A percentile compares a stretch with the other conserved stretches of the same genome.
Evolutionary conservation across 371 early-diverging fungal species (phyloP).

Genomic region (Rhizopus stolonifer): DNA sequence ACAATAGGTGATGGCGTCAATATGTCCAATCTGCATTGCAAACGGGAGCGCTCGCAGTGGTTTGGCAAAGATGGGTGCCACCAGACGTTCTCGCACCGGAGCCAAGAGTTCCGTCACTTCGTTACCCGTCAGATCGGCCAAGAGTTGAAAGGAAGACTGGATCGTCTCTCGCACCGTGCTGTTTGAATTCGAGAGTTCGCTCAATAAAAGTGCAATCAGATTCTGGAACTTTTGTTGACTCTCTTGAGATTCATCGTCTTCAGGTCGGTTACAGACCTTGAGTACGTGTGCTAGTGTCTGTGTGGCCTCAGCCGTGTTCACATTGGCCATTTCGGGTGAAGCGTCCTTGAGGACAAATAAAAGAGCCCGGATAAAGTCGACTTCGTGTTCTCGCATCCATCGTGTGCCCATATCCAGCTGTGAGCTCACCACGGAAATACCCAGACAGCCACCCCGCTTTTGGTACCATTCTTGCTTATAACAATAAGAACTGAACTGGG

Average conservation of each 20-base stretch:
- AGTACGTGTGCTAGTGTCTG: slow-evolving; percentile 77
- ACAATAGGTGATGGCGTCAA: slow-evolving; percentile 97
- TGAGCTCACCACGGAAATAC: slow-evolving; percentile 81
- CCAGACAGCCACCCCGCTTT: slow-evolving; percentile 88
- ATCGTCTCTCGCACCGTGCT: slow-evolving; percentile 86
- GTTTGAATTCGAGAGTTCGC: slow-evolving; percentile 93
- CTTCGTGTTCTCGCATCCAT: slow-evolving; percentile 92
- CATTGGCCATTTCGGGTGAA: slow-evolving; percentile 76
- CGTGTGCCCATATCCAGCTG: slow-evolving; percentile 79
- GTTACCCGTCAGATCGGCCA: slow-evolving; percentile 76
- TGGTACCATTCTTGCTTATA: slow-evolving; percentile 83
- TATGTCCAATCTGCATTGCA: slow-evolving; percentile 96
- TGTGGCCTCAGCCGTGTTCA: slow-evolving; percentile 75
- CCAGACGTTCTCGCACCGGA: slow-evolving; percentile 82
- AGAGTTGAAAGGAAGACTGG: slow-evolving; percentile 76
- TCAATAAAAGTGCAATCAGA: slow-evolving; percentile 80
- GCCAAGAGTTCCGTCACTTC: slow-evolving; percentile 84
- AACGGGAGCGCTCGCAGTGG: slow-evolving; percentile 95
- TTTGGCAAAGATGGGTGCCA: slow-evolving; percentile 95
- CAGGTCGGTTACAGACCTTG: slow-evolving; percentile 78
- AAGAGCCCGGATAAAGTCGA: slow-evolving; percentile 90
- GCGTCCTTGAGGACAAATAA: slow-evolving; percentile 93
- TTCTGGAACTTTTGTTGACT: slow-evolving; percentile 62
- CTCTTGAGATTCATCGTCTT: slow-evolving; percentile 58
- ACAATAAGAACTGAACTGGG: slow-evolving; percentile 80